Evolutionary conservation across 768 basidiomycete species (phyloP).

Genomic region (Astraeus odoratus): DNA sequence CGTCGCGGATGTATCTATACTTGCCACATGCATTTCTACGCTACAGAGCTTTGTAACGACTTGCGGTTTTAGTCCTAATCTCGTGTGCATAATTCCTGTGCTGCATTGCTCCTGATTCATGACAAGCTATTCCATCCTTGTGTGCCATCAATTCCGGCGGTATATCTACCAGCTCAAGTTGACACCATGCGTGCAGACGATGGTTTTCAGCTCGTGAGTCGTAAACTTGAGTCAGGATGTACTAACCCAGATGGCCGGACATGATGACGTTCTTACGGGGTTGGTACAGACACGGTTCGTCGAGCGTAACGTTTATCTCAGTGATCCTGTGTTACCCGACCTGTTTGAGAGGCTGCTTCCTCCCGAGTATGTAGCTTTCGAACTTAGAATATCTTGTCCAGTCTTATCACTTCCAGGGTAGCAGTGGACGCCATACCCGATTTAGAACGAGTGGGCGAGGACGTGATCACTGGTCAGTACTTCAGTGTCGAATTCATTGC

Average conservation of each 20-base stretch:
- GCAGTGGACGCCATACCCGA: slow-evolving; percentile 50
- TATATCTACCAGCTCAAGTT: no score
- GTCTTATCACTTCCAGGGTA: slow-evolving; percentile 26
- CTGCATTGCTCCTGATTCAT: no score
- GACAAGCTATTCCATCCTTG: no score
- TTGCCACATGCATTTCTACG: background rate
- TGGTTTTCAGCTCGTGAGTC: slow-evolving; percentile 54
- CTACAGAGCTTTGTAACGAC: no score
- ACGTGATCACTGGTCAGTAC: slow-evolving; percentile 43
- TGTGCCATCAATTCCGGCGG: no score
- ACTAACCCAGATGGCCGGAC: background rate
- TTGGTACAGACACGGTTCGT: slow-evolving; percentile 39
- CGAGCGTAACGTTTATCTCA: slow-evolving; percentile 53
- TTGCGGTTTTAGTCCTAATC: background rate
- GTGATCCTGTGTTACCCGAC: slow-evolving; percentile 55
- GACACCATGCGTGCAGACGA: slow-evolving; percentile 52
- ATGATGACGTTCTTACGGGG: background rate
- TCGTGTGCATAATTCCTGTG: background rate
- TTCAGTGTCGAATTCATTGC: no score
- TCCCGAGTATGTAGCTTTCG: slow-evolving; percentile 24
- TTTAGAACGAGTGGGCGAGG: slow-evolving; percentile 50
- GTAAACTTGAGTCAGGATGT: background rate
- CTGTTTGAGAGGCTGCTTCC: slow-evolving; percentile 56
- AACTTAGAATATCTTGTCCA: background rate
- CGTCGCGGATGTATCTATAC: background rate